These are phyloP conservation scores for Candida glucosophila DNA, from an alignment of 1,139 yeast genomes.

Conservation along the genomic window DNA sequence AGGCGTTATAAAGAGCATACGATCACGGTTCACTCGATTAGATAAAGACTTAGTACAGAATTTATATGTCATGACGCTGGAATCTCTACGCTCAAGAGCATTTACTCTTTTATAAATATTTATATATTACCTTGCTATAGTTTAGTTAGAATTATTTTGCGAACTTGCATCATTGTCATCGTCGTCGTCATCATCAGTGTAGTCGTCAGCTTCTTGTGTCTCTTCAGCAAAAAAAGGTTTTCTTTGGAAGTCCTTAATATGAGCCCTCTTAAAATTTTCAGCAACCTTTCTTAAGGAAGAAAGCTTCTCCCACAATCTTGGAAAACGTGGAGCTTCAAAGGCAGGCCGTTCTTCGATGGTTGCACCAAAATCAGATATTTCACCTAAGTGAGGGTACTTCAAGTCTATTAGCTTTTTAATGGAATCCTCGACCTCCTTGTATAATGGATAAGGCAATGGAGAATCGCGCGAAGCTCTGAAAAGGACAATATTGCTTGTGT, in stretches of 20 bases:
- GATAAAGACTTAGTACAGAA: too few relatives aligned
- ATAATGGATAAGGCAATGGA: constrained; percentile 68
- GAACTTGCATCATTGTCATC: constrained; percentile 1
- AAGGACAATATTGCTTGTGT: constrained; percentile 76
- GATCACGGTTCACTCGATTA: too few relatives aligned
- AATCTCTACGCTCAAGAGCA: too few relatives aligned
- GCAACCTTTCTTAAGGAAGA: constrained; percentile 1
- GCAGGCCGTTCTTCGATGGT: background rate
- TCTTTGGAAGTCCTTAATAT: constrained; percentile 87
- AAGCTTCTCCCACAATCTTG: too few relatives aligned
- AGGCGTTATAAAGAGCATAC: too few relatives aligned
- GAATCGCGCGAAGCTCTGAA: constrained; percentile 83
- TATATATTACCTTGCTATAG: too few relatives aligned
- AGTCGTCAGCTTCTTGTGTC: constrained; percentile 32
- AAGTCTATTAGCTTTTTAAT: constrained; percentile 31
- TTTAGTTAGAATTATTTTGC: too few relatives aligned
- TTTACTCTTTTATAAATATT: too few relatives aligned
- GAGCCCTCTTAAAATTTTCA: constrained; percentile 67
- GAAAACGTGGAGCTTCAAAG: too few relatives aligned
- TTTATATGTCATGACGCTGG: too few relatives aligned
- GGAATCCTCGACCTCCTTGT: constrained; percentile 28
- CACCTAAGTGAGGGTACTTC: constrained; percentile 22
- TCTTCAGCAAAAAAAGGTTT: constrained; percentile 21
- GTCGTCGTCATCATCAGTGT: constrained; percentile 1
- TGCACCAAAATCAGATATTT: too few relatives aligned